These are phyloP conservation scores for Cercophora newfieldiana DNA, from an alignment of 495 filamentous ascomycete species.

Conservation along the genomic window DNA sequence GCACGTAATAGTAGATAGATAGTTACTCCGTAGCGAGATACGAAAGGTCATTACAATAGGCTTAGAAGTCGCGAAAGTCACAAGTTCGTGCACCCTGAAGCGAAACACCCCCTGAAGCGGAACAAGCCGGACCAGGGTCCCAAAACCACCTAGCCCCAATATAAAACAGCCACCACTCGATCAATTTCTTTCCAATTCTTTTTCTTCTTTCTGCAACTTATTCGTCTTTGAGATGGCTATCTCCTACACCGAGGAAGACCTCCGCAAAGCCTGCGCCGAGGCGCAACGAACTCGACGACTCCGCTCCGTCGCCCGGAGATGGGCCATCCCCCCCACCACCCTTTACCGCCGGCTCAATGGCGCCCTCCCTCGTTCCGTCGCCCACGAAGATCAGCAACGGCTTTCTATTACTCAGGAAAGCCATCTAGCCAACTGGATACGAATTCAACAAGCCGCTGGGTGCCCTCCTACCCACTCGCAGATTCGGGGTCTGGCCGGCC, in stretches of 20 bases:
- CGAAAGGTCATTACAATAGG: too few relatives aligned
- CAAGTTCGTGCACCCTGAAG: too few relatives aligned
- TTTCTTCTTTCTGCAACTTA: neutral
- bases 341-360: neutral
- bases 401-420: neutral
- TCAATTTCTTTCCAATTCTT: neutral
- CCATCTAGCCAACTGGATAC: neutral
- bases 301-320: neutral
- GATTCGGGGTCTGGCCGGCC: neutral
- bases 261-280: neutral
- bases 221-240: neutral
- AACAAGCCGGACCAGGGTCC: neutral
- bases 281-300: neutral
- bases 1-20: too few relatives aligned
- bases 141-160: neutral
- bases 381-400: neutral
- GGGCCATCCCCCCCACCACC: neutral
- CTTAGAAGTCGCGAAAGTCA: too few relatives aligned
- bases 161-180: neutral
- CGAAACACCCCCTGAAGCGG: neutral
- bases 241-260: neutral
- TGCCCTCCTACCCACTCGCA: neutral
- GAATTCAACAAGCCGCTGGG: neutral
- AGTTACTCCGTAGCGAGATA: too few relatives aligned
- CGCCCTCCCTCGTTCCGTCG: neutral